These are phyloP conservation scores for Rhodotorula toruloides DNA, from an alignment of 768 basidiomycete genomes.

Conservation along the genomic window DNA sequence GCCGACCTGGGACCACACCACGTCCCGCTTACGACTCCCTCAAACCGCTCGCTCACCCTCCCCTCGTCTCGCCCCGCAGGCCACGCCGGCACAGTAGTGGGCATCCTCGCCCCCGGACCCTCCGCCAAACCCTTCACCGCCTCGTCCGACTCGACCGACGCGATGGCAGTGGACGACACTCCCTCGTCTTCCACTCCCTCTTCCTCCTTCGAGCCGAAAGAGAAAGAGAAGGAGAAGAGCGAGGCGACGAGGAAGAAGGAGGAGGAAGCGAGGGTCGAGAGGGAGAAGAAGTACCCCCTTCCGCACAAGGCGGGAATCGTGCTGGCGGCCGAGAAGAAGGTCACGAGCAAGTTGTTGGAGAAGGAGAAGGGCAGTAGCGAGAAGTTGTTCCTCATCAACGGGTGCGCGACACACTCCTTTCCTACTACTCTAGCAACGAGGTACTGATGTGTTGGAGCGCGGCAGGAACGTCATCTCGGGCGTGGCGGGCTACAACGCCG, in stretches of 20 bases:
- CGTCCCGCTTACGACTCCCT: constrained; percentile 20
- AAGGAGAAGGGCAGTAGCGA: constrained; percentile 93
- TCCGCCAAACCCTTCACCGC: constrained; percentile 39
- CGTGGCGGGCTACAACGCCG: constrained; percentile 91
- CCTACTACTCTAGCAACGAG: background rate
- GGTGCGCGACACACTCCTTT: constrained; percentile 44
- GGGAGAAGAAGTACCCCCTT: constrained; percentile 35
- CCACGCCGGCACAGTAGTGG: constrained; percentile 62
- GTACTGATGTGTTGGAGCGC: background rate
- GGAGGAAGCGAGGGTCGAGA: constrained; percentile 34
- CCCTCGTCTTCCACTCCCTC: background rate
- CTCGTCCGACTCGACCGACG: constrained; percentile 24
- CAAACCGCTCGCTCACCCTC: background rate
- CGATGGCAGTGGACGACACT: constrained; percentile 34
- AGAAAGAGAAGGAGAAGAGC: background rate
- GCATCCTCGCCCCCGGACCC: constrained; percentile 61
- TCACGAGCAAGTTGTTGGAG: constrained; percentile 94
- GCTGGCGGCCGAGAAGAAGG: constrained; percentile 92
- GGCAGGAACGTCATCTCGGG: constrained; percentile 87
- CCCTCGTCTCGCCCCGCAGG: constrained; percentile 27
- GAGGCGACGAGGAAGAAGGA: constrained; percentile 38
- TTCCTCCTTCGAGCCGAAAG: background rate
- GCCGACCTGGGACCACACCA: background rate
- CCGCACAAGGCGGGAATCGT: constrained; percentile 72
- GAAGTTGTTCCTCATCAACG: constrained; percentile 93